Conservation (phyloP, 176 grass and related monocot species). For the Cymbopogon citratus region DNA sequence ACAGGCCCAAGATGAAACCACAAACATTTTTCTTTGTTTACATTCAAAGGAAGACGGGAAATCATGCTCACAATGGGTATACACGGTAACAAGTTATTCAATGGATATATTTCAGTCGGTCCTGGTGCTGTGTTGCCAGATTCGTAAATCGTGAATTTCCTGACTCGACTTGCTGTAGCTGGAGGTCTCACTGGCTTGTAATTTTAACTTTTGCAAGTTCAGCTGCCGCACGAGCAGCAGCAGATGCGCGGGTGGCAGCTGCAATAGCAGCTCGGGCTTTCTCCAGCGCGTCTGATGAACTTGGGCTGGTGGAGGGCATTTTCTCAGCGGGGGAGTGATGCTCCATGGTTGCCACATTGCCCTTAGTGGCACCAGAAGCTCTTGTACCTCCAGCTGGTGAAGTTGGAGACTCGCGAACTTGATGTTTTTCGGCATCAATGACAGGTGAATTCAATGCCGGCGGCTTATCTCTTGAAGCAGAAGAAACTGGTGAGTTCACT, state of each 20-base stretch:
- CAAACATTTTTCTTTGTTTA: not conserved
- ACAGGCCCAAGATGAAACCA: conserved; percentile 2
- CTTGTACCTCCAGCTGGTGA: conserved; percentile 20
- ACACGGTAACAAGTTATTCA: conserved; percentile 3
- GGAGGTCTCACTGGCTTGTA: conserved; percentile 16
- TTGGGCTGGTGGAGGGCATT: conserved; percentile 33
- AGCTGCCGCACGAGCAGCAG: conserved; percentile 63
- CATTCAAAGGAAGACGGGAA: not conserved
- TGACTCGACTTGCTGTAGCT: not conserved
- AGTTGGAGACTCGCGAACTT: conserved; percentile 29
- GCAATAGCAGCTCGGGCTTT: conserved; percentile 72
- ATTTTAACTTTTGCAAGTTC: conserved; percentile 75
- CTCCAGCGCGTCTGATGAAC: conserved; percentile 55
- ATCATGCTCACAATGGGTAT: not conserved
- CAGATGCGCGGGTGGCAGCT: conserved; percentile 65
- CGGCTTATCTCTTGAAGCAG: conserved; percentile 27
- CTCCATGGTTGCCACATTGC: not conserved
- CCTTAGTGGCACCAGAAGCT: conserved; percentile 16
- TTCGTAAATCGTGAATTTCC: not conserved
- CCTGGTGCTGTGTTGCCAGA: not conserved
- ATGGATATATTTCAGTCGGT: not conserved
- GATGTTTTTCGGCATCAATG: conserved; percentile 24
- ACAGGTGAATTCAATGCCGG: not conserved
- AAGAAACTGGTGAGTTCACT: conserved; percentile 30
- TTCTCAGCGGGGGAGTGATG: conserved; percentile 20